phyloP scores from a whole-genome alignment of 805 yeast species.

The Cyberlindnera nakhonratchasimensis region DNA sequence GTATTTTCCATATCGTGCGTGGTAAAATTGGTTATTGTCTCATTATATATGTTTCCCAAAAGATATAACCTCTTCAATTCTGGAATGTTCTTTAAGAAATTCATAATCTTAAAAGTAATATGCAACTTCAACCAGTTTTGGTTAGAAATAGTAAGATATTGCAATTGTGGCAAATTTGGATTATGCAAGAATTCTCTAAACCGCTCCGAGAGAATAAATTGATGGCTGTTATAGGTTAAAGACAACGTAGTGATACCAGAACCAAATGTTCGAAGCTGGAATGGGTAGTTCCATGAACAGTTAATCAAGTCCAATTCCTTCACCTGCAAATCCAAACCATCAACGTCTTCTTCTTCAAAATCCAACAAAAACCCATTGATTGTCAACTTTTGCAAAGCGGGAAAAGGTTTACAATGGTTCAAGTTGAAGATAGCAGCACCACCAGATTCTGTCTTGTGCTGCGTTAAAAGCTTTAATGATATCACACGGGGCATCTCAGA shows the following conservation, averaged over 20 bases:
- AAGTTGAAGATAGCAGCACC: constrained; percentile 37
- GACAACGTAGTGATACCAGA: constrained; percentile 24
- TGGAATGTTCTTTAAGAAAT: constrained; percentile 32
- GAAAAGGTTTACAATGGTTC: constrained; percentile 40
- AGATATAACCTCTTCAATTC: constrained; percentile 28
- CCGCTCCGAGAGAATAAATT: constrained; percentile 35
- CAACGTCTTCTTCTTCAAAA: constrained; percentile 35
- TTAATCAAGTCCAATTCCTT: constrained; percentile 34
- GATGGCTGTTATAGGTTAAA: constrained; percentile 30
- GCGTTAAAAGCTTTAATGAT: constrained; percentile 24
- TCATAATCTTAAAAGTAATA: constrained; percentile 31
- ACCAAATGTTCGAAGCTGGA: constrained; percentile 35
- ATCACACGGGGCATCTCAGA: constrained; percentile 11
- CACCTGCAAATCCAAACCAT: constrained; percentile 18
- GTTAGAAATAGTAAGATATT: constrained; percentile 30
- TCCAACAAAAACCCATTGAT: constrained; percentile 41
- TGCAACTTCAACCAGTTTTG: constrained; percentile 29
- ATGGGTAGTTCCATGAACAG: constrained; percentile 60
- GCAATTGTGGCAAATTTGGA: constrained; percentile 28
- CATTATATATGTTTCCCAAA: constrained; percentile 33
- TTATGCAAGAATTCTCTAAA: constrained; percentile 31
- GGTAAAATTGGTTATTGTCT: constrained; percentile 31
- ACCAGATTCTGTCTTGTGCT: constrained; percentile 9
- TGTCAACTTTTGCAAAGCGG: constrained; percentile 31
- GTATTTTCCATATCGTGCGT: constrained; percentile 28